A percentile compares a stretch with the other conserved stretches of the same genome.
These are phyloP conservation scores for Papiliotrema laurentii DNA, from an alignment of 1,284 basidiomycete species.

Conservation along the genomic window DNA sequence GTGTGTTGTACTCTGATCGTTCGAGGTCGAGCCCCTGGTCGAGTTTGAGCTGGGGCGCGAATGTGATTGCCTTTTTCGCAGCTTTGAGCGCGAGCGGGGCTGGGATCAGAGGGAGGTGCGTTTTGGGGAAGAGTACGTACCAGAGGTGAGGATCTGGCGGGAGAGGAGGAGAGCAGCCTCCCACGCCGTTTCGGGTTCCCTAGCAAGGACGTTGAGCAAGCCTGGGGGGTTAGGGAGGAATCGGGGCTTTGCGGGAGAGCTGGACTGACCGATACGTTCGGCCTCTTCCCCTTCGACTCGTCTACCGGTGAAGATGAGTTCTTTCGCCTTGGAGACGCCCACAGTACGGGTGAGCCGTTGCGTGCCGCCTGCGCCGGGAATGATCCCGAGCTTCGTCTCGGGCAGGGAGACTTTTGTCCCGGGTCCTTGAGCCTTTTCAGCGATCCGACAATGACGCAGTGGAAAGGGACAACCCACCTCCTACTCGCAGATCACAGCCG, in stretches of 20 bases:
- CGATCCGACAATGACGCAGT: neutral
- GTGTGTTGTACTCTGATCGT: constrained; percentile 73
- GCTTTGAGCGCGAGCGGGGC: constrained; percentile 84
- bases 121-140: constrained; percentile 5
- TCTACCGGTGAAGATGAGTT: constrained; percentile 75
- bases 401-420: constrained; percentile 66
- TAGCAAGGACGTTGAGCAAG: constrained; percentile 56
- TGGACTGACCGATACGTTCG: constrained; percentile 61
- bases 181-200: constrained; percentile 30
- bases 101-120: constrained; percentile 35
- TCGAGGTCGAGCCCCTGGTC: constrained; percentile 85
- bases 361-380: constrained; percentile 92
- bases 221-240: constrained; percentile 10
- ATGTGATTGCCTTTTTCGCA: constrained; percentile 81
- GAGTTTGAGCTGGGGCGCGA: constrained; percentile 68
- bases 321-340: constrained; percentile 78
- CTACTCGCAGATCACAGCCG: constrained; percentile 82
- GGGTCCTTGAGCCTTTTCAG: constrained; percentile 50
- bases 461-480: constrained; percentile 53
- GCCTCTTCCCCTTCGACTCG: constrained; percentile 65
- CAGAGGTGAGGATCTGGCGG: constrained; percentile 35
- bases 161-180: constrained; percentile 29
- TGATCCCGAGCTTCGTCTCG: constrained; percentile 82
- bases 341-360: constrained; percentile 77
- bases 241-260: neutral